These are phyloP conservation scores for Nemania diffusa DNA, from an alignment of 2,329 filamentous ascomycete genomes.

Conservation along the genomic window DNA sequence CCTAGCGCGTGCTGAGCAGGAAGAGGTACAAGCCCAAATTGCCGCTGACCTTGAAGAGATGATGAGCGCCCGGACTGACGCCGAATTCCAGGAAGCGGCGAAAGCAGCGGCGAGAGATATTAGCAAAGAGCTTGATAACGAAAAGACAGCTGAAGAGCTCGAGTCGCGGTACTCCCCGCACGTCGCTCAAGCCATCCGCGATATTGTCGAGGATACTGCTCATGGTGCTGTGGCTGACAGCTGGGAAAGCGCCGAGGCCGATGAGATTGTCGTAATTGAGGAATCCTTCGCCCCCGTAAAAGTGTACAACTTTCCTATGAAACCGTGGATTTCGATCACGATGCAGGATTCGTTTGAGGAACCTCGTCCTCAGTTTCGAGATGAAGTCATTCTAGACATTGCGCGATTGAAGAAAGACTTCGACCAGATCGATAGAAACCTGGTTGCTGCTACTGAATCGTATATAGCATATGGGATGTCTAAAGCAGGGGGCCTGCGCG, in stretches of 20 bases:
- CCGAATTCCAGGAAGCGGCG: slow-evolving; percentile 64
- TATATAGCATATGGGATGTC: slow-evolving; percentile 96
- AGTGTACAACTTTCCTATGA: slow-evolving; percentile 97
- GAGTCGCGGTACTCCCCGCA: slow-evolving; percentile 63
- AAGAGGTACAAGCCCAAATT: slow-evolving; percentile 61
- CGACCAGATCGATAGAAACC: slow-evolving; percentile 93
- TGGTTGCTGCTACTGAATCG: slow-evolving; percentile 87
- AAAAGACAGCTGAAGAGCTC: slow-evolving; percentile 63
- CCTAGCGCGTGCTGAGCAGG: slow-evolving; percentile 65
- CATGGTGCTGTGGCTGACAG: slow-evolving; percentile 78
- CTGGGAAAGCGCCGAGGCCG: slow-evolving; percentile 89
- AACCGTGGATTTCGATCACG: slow-evolving; percentile 91
- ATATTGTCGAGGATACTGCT: slow-evolving; percentile 66
- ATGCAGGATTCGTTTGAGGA: slow-evolving; percentile 68
- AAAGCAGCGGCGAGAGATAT: slow-evolving; percentile 59
- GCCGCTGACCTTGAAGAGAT: slow-evolving; percentile 61
- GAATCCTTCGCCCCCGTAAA: slow-evolving; percentile 74
- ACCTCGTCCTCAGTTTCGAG: slow-evolving; percentile 72
- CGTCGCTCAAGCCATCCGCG: slow-evolving; percentile 60
- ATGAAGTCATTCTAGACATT: slow-evolving; percentile 89
- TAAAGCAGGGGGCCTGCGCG: slow-evolving; percentile 89
- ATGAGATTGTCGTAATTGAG: slow-evolving; percentile 72
- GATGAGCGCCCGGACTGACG: slow-evolving; percentile 62
- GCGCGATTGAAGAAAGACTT: slow-evolving; percentile 97
- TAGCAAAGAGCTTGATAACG: slow-evolving; percentile 65